Percentiles rank a stretch among this genome's conserved stretches.
Evolutionary conservation across 2,329 filamentous ascomycete genomes (phyloP).

Genomic region (Sarocladiaceae sp.): DNA sequence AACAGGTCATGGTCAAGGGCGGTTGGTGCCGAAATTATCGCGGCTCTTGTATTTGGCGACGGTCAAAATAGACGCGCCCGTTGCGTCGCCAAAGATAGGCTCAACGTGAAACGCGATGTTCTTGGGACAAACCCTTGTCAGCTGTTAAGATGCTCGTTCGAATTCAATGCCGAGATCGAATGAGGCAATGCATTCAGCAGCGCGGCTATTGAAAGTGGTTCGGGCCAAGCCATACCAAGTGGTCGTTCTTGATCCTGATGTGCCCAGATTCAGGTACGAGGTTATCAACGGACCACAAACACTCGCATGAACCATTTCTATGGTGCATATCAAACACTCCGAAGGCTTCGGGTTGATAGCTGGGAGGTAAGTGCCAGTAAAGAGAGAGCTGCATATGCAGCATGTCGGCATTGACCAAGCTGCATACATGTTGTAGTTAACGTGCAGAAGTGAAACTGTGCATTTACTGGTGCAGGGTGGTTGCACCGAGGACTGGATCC

Average conservation of each 20-base stretch:
- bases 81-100: not conserved
- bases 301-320: not conserved
- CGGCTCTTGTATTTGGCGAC: not conserved
- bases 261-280: not conserved
- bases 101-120: not conserved
- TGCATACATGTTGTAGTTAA: not conserved
- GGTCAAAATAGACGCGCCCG: not conserved
- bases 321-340: not conserved
- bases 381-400: not conserved
- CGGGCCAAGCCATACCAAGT: no score
- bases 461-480: not conserved
- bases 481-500: no score
- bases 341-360: not conserved
- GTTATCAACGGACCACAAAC: not conserved
- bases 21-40: not conserved
- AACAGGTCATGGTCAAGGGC: no score
- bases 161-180: no score
- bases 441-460: not conserved
- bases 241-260: no score
- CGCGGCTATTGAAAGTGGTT: not conserved
- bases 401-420: not conserved
- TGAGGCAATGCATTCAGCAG: no score
- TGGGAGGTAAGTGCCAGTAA: not conserved
- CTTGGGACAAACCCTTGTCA: no score
- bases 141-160: no score